A percentile compares a stretch with the other conserved stretches of the same genome.
These are phyloP conservation scores for Penicillium tannophilum DNA, from an alignment of 495 filamentous ascomycete species.

Conservation along the genomic window DNA sequence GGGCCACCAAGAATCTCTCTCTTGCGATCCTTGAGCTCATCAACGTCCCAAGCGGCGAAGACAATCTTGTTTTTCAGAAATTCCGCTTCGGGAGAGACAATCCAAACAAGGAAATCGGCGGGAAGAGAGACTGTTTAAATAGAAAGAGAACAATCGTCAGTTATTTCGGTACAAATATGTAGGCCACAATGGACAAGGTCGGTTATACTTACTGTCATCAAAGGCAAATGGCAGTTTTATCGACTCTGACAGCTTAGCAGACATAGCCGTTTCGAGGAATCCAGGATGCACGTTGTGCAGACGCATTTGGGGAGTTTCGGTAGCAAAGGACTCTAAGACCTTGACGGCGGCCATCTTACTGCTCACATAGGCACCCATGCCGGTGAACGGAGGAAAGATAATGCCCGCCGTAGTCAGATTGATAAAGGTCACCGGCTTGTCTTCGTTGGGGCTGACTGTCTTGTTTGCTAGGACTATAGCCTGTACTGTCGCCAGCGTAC, in stretches of 20 bases:
- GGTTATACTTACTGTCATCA: not conserved
- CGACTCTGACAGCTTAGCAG: not conserved
- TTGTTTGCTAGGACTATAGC: not conserved
- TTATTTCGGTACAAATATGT: not conserved
- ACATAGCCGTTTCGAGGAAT: slow-evolving; percentile 9
- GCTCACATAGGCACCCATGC: slow-evolving; percentile 35
- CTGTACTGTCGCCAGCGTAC: not conserved
- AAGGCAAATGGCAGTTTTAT: not conserved
- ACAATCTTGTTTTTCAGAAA: slow-evolving; percentile 48
- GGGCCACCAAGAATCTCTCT: slow-evolving; percentile 31
- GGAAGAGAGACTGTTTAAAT: slow-evolving; percentile 22
- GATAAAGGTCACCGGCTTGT: slow-evolving; percentile 21
- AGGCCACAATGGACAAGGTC: not conserved
- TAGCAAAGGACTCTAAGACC: slow-evolving; percentile 40
- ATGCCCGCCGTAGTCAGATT: slow-evolving; percentile 33
- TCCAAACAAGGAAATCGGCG: slow-evolving; percentile 39
- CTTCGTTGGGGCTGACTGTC: not conserved
- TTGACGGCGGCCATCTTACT: slow-evolving; percentile 43
- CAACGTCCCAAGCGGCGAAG: slow-evolving; percentile 50
- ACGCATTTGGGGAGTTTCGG: slow-evolving; percentile 41
- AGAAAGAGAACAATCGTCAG: not conserved
- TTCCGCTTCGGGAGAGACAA: slow-evolving; percentile 39
- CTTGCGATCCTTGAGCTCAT: slow-evolving; percentile 60
- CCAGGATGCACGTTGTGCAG: not conserved
- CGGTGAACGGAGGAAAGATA: slow-evolving; percentile 29